phyloP scores from a whole-genome alignment of 106 monocot genomes.

The Hemerocallis citrina region DNA sequence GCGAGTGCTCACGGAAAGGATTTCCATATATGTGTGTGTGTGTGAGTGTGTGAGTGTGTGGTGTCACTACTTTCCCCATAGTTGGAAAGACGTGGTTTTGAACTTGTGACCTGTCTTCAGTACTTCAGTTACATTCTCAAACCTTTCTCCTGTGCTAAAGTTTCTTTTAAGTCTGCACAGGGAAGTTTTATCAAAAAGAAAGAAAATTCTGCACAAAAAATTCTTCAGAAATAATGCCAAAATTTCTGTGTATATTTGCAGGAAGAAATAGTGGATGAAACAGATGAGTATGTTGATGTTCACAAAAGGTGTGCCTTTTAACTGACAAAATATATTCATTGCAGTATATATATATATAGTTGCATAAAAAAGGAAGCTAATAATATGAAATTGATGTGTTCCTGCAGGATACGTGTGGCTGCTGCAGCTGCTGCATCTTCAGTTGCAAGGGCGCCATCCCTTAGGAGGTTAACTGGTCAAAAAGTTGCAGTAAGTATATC shows the following conservation, averaged over 20 bases:
- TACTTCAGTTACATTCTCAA: too few relatives aligned
- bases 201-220: too few relatives aligned
- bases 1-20: too few relatives aligned
- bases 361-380: neutral
- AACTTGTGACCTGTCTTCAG: too few relatives aligned
- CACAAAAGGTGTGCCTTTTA: slow-evolving; percentile 65
- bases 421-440: slow-evolving; percentile 93
- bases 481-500: slow-evolving; percentile 54
- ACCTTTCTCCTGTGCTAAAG: too few relatives aligned
- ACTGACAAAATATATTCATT: neutral
- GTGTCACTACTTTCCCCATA: too few relatives aligned
- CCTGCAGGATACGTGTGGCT: slow-evolving; percentile 91
- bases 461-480: slow-evolving; percentile 62
- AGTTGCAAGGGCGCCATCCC: slow-evolving; percentile 85
- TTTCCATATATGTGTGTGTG: too few relatives aligned
- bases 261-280: slow-evolving; percentile 99
- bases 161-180: too few relatives aligned
- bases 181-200: too few relatives aligned
- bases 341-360: neutral
- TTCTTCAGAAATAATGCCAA: neutral
- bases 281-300: slow-evolving; percentile 98
- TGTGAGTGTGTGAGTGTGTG: too few relatives aligned
- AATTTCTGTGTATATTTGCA: slow-evolving; percentile 12
- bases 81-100: too few relatives aligned
- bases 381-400: neutral